Base-by-base conservation (phyloP, 352 stramenopile species). In the Phytophthora cryptogea region DNA sequence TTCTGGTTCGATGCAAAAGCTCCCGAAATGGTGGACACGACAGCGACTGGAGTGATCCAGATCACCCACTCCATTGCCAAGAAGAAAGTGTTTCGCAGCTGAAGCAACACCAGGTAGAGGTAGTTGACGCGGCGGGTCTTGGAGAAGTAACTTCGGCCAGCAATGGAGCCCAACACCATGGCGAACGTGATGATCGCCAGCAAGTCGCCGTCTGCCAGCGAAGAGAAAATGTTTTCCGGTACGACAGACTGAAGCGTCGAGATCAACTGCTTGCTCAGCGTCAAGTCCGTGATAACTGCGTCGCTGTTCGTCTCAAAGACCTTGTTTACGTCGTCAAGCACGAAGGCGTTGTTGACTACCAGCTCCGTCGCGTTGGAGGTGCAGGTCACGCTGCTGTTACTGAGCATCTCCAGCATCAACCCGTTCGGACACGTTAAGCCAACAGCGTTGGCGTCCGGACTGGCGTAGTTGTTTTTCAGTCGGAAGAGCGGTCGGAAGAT, bases 61-160 rank as follows among this genome's bases (percentile, higher is more conserved):
- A 90, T 89, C 33, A 87, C 72, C 71, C 78, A 90, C 54, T 90
- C 69, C 53, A 92, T 78, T 11, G 80, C 62, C 28, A 89, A 40
- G 49, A 91, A 89, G 54, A 91, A 83, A 11, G 79, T 81, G 63
- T 90, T 88, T 45, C 81, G 81, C 2, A 87, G 53, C 62, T 92
- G 83, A 6, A 91, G 48, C 17, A 89, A 54, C 43, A 80, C 55
- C 30, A 88, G 52, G 61, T 91, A 91, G 13, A 89, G 27, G 55
- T 89, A 89, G 43, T 89, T 88, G n/a, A 85, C 60, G 5, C 47
- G 56, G 4, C 76, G 71, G 0, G 78, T 79, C 55, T 84, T 86
- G 52, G 68, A 82, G 44, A 88, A 87, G 59, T 76, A 88, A 47
- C 54, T 81, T 28, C 72, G 72, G 0, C 79, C 82, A 1, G 79